Evolutionary conservation across 208 protist species (phyloP).

Genomic region (Wallacemonas sp.): DNA sequence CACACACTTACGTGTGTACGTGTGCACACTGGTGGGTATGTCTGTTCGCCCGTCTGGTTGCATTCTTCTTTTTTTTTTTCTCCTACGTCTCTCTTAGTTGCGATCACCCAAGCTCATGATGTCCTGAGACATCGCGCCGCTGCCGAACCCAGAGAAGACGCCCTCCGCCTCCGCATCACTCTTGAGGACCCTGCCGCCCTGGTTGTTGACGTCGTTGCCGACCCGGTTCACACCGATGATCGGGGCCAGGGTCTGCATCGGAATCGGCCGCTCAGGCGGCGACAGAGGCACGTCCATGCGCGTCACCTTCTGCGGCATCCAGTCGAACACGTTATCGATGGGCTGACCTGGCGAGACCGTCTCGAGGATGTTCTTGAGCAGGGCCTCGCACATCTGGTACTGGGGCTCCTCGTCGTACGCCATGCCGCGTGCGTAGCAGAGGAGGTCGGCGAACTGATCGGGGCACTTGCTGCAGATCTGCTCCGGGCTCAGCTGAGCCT

Average conservation of each 20-base stretch:
- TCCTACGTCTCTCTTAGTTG: no score
- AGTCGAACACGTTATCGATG: slow-evolving; percentile 58
- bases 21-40: no score
- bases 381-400: slow-evolving; percentile 56
- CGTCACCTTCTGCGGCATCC: slow-evolving; percentile 21
- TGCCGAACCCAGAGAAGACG: slow-evolving; percentile 49
- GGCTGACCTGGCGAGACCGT: slow-evolving; percentile 13
- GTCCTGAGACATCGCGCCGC: slow-evolving; percentile 21
- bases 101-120: slow-evolving; percentile 50
- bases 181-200: slow-evolving; percentile 21
- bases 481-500: slow-evolving; percentile 20
- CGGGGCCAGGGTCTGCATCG: neutral
- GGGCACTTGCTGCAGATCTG: slow-evolving; percentile 45
- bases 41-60: no score
- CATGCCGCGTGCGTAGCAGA: slow-evolving; percentile 38
- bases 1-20: no score
- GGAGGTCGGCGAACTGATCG: slow-evolving; percentile 38
- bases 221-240: neutral
- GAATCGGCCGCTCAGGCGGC: slow-evolving; percentile 18
- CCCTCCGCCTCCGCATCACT: slow-evolving; percentile 45
- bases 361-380: slow-evolving; percentile 45
- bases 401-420: slow-evolving; percentile 37
- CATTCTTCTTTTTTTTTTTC: no score
- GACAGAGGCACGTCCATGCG: neutral
- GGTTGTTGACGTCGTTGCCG: slow-evolving; percentile 19